Percentiles rank a stretch among this genome's conserved stretches.
Conservation (phyloP, 768 basidiomycete genomes). For the Sarcodon aspratus region DNA sequence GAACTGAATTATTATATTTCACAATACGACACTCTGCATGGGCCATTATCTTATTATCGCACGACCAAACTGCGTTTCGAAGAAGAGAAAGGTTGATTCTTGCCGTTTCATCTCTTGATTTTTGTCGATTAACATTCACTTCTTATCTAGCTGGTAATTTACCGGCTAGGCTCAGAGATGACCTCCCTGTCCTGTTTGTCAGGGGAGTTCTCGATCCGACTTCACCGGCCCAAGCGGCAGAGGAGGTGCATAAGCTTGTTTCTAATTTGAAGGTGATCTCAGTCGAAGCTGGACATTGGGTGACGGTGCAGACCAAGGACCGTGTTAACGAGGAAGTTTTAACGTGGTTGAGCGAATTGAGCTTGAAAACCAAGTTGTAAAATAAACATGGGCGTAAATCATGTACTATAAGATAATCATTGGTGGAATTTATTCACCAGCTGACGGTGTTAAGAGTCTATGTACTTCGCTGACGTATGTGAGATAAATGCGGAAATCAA, state of each 20-base stretch:
- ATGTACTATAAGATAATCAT: too few relatives aligned
- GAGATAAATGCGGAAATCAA: too few relatives aligned
- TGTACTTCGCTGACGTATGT: too few relatives aligned
- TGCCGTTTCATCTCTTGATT: not conserved
- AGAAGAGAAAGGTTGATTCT: slow-evolving; percentile 39
- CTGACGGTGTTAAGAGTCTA: too few relatives aligned
- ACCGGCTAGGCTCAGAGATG: slow-evolving; percentile 26
- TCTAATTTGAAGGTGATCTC: slow-evolving; percentile 36
- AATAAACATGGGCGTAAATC: not conserved
- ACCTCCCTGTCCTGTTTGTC: slow-evolving; percentile 50
- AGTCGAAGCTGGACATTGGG: slow-evolving; percentile 55
- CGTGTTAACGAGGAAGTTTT: slow-evolving; percentile 28
- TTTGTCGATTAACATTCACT: not conserved
- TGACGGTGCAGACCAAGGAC: slow-evolving; percentile 52
- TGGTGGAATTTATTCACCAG: too few relatives aligned
- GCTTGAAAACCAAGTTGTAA: not conserved
- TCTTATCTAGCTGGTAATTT: slow-evolving; percentile 29
- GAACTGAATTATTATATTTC: slow-evolving; percentile 43
- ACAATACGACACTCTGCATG: slow-evolving; percentile 42
- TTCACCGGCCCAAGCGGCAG: slow-evolving; percentile 27
- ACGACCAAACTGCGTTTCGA: slow-evolving; percentile 49
- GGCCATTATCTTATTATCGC: slow-evolving; percentile 72
- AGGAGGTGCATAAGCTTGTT: slow-evolving; percentile 37
- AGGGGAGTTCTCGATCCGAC: slow-evolving; percentile 48
- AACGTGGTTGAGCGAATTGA: not conserved